These are phyloP conservation scores for Glarea lozoyensis DNA, from an alignment of 495 filamentous ascomycete species.

Conservation along the genomic window DNA sequence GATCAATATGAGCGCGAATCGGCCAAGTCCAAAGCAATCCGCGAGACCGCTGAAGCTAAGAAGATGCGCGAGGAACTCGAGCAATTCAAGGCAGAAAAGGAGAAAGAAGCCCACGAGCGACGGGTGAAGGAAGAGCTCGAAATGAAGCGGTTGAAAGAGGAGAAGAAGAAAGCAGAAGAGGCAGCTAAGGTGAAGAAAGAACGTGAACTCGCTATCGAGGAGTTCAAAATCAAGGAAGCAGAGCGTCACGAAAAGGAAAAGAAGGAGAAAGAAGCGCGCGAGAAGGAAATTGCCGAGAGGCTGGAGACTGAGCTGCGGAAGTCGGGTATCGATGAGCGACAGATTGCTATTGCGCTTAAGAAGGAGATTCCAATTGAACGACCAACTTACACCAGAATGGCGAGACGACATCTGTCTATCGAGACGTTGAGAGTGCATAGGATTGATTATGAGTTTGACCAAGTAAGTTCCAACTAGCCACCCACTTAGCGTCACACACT, in stretches of 20 bases:
- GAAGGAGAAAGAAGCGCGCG: conserved; percentile 38
- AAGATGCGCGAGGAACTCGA: conserved; percentile 24
- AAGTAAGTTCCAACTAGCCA: conserved; percentile 24
- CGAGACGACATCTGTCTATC: conserved; percentile 44
- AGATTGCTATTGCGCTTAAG: conserved; percentile 42
- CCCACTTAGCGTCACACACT: conserved; percentile 14
- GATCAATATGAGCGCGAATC: conserved; percentile 19
- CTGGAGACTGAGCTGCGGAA: conserved; percentile 41
- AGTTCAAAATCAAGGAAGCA: conserved; percentile 45
- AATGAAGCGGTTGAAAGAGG: conserved; percentile 30
- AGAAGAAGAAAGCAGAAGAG: conserved; percentile 45
- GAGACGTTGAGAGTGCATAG: conserved; percentile 40
- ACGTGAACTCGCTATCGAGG: conserved; percentile 33
- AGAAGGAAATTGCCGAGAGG: conserved; percentile 27
- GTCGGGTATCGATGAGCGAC: conserved; percentile 40
- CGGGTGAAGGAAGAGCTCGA: conserved; percentile 36
- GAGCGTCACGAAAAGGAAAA: conserved; percentile 38
- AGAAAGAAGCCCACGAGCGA: conserved; percentile 31
- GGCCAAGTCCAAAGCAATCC: background rate
- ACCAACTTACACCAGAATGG: conserved; percentile 49
- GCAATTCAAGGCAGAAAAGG: conserved; percentile 29
- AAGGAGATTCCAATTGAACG: conserved; percentile 34
- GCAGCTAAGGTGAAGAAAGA: conserved; percentile 45
- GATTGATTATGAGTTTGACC: conserved; percentile 44
- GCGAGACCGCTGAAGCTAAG: conserved; percentile 15